Percentiles rank a stretch among this genome's conserved stretches.
phyloP scores from a whole-genome alignment of 306 rosid species.

The Echinosophora koreensis region DNA sequence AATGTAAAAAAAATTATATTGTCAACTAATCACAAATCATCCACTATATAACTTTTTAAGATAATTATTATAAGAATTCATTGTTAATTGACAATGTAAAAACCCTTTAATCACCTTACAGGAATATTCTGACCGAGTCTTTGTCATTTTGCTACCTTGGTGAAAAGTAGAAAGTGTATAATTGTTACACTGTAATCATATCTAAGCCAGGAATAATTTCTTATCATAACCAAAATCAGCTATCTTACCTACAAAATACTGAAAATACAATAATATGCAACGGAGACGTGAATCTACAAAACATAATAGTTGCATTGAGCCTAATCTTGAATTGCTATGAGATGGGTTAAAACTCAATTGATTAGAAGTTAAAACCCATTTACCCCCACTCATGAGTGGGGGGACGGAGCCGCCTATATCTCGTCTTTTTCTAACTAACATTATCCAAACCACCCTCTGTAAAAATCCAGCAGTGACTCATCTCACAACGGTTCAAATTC shows the following conservation, averaged over 20 bases:
- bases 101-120: not conserved
- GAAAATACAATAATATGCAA: constrained; percentile 39
- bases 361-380: constrained; percentile 43
- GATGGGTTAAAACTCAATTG: constrained; percentile 28
- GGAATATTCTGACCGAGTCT: not conserved
- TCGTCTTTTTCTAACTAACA: constrained; percentile 38
- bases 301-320: constrained; percentile 38
- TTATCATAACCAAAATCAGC: constrained; percentile 41
- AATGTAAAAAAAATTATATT: too few relatives aligned
- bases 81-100: too few relatives aligned
- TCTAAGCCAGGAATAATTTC: constrained; percentile 14
- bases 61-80: too few relatives aligned
- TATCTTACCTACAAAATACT: constrained; percentile 28
- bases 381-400: constrained; percentile 44
- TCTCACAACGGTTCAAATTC: constrained; percentile 42
- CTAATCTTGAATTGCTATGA: constrained; percentile 45
- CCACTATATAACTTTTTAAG: too few relatives aligned
- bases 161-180: constrained; percentile 15
- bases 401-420: constrained; percentile 33
- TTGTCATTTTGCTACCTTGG: constrained; percentile 3
- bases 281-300: constrained; percentile 43
- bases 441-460: constrained; percentile 37
- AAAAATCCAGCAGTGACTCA: constrained; percentile 49
- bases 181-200: constrained; percentile 37
- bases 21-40: too few relatives aligned